Conservation (phyloP, 495 filamentous ascomycete species). For the Neurospora cerealis region DNA sequence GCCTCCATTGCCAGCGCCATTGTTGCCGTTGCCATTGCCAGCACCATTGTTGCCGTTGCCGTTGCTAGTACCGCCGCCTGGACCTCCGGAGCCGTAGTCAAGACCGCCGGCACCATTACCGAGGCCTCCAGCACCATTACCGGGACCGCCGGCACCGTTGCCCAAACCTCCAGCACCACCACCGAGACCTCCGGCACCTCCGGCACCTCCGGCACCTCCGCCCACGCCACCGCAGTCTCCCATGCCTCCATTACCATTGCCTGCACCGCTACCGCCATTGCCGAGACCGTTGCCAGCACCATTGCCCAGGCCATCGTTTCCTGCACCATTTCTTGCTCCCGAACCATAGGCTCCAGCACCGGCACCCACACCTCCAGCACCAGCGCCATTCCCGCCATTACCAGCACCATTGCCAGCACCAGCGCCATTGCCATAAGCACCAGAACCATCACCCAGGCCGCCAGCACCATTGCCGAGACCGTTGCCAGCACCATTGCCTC, state of each 20-base stretch:
- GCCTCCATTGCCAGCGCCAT: constrained; percentile 1
- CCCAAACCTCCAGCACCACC: not conserved
- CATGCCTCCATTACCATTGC: not conserved
- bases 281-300: constrained; percentile 3
- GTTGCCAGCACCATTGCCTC: constrained; percentile 4
- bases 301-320: not conserved
- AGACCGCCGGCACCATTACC: not conserved
- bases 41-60: not conserved
- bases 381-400: constrained; percentile 1
- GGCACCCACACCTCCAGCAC: not conserved
- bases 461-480: constrained; percentile 5
- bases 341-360: not conserved
- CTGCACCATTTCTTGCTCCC: not conserved
- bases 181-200: not conserved
- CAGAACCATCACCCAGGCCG: not conserved
- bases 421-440: not conserved
- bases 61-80: not conserved
- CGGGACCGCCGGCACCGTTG: not conserved
- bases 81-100: not conserved
- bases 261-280: not conserved
- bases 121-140: constrained; percentile 1
- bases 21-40: not conserved
- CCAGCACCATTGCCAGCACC: not conserved
- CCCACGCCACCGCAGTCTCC: not conserved
- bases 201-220: not conserved